Conservation (phyloP, 139 green algal species). For the Diplosphaera chodatii region DNA sequence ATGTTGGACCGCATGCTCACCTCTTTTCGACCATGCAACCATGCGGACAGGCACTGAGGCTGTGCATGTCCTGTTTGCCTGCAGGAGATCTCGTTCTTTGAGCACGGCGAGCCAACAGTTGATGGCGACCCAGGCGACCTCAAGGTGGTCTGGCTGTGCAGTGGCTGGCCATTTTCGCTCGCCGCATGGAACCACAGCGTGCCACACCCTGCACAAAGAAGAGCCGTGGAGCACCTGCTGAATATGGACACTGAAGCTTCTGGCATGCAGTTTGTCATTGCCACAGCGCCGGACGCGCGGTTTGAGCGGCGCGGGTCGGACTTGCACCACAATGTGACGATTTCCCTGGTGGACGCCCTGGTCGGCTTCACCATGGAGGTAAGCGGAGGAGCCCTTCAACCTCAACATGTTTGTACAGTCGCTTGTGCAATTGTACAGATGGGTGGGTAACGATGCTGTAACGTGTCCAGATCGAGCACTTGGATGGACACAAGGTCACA, state of each 20-base stretch:
- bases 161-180: not conserved
- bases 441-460: too few species aligned
- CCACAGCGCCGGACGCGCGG: constrained; percentile 28
- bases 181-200: too few species aligned
- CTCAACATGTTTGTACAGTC: too few species aligned
- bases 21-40: not conserved
- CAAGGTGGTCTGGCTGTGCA: constrained; percentile 34
- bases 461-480: constrained; percentile 81
- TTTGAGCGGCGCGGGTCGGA: constrained; percentile 63
- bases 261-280: constrained; percentile 39
- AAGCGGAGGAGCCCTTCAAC: not conserved
- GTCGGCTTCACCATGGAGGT: constrained; percentile 70
- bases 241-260: too few species aligned
- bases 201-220: not conserved
- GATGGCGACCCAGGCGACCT: constrained; percentile 96
- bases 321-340: constrained; percentile 58
- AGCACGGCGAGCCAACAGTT: constrained; percentile 88
- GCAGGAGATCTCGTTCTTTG: constrained; percentile 88
- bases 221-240: not conserved
- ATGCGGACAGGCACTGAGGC: not conserved
- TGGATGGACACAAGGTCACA: constrained; percentile 84
- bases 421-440: too few species aligned
- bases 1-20: too few species aligned
- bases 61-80: not conserved
- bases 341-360: constrained; percentile 84